Evolutionary conservation across 2,329 filamentous ascomycete genomes (phyloP).

Genomic region (Pseudogymnoascus sp.): DNA sequence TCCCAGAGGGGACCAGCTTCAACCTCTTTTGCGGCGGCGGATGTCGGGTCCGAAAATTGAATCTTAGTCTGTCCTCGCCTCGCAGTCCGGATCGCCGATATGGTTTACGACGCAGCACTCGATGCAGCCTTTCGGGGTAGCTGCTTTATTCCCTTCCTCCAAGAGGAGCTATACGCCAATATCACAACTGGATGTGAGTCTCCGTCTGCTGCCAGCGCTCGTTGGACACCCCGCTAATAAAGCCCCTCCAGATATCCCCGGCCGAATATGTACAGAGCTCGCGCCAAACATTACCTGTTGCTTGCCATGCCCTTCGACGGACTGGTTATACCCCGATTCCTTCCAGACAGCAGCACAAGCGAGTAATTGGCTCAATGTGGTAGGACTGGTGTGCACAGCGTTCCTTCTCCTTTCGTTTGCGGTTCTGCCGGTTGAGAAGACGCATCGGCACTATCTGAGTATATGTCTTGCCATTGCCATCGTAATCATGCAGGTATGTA

Average conservation of each 20-base stretch:
- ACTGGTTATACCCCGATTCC: constrained; percentile 62
- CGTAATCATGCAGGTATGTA: constrained; percentile 69
- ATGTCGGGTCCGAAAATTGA: neutral
- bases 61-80: neutral
- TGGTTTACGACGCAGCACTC: neutral
- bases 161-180: constrained; percentile 33
- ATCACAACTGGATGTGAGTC: neutral
- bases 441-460: constrained; percentile 85
- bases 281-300: constrained; percentile 60
- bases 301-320: constrained; percentile 78
- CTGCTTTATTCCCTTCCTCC: constrained; percentile 65
- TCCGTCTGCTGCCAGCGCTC: neutral
- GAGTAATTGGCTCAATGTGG: constrained; percentile 78
- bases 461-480: constrained; percentile 75
- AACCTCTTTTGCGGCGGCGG: neutral
- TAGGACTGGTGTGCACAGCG: constrained; percentile 60
- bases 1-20: neutral
- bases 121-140: constrained; percentile 30
- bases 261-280: constrained; percentile 49
- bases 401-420: constrained; percentile 77
- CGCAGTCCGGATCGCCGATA: neutral
- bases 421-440: constrained; percentile 77
- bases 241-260: constrained; percentile 38
- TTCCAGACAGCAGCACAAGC: constrained; percentile 53
- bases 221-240: constrained; percentile 15